These are phyloP conservation scores for Dryas drummondii DNA, from an alignment of 306 rosid genomes.

Conservation along the genomic window DNA sequence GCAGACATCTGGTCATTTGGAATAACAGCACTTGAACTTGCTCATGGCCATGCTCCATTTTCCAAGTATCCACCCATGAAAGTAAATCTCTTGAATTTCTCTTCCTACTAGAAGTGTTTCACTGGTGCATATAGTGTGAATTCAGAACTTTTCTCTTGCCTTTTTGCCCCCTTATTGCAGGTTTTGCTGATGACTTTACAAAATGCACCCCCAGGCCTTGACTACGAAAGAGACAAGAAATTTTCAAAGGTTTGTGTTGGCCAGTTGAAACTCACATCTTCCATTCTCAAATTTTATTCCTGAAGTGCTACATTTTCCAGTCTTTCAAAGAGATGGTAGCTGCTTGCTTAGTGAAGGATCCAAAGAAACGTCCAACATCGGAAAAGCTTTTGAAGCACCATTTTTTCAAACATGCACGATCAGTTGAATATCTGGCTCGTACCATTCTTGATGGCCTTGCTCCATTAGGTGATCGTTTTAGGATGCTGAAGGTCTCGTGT, in stretches of 20 bases:
- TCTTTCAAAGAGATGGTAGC: conserved; percentile 91
- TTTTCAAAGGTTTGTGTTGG: conserved; percentile 82
- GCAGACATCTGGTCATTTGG: conserved; percentile 99
- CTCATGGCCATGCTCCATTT: conserved; percentile 99
- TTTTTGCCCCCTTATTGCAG: conserved; percentile 46
- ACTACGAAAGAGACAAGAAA: conserved; percentile 91
- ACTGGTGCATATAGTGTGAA: conserved; percentile 17
- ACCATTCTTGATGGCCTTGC: conserved; percentile 77
- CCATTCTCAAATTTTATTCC: conserved; percentile 25
- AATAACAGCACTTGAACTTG: conserved; percentile 98
- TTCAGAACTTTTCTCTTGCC: conserved; percentile 15
- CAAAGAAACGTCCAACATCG: conserved; percentile 91
- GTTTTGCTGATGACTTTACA: conserved; percentile 96
- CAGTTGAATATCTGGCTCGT: conserved; percentile 58
- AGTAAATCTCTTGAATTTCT: conserved; percentile 50
- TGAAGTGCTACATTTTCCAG: conserved; percentile 48
- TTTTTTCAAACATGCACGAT: conserved; percentile 79
- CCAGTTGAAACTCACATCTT: conserved; percentile 32
- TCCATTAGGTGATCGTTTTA: conserved; percentile 89
- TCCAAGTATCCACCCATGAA: conserved; percentile 98
- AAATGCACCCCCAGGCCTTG: conserved; percentile 99
- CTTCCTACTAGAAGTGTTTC: conserved; percentile 13
- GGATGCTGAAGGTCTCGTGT: conserved; percentile 67
- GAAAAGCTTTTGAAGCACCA: conserved; percentile 90
- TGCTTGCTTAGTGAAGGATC: conserved; percentile 95